These are phyloP conservation scores for Hibiscus syriacus DNA, from an alignment of 345 rosid genomes.

Conservation along the genomic window DNA sequence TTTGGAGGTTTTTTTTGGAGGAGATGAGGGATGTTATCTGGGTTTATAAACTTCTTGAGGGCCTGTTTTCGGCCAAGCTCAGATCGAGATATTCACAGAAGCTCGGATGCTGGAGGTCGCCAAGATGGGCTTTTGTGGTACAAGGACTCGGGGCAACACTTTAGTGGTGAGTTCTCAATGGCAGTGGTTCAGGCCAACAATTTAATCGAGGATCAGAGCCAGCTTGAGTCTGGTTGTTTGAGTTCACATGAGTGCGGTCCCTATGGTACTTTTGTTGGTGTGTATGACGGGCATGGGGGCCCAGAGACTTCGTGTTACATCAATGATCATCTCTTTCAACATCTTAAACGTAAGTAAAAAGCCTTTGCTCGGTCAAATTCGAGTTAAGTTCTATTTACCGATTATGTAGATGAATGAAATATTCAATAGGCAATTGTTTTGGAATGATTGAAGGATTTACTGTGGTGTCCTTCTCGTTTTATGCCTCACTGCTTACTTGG, in stretches of 20 bases:
- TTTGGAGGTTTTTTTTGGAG: constrained; percentile 44
- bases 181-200: constrained; percentile 89
- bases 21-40: constrained; percentile 97
- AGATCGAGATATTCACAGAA: constrained; percentile 41
- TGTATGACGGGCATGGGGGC: constrained; percentile 87
- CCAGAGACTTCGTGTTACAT: constrained; percentile 80
- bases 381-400: neutral
- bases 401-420: neutral
- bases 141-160: constrained; percentile 65
- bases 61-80: constrained; percentile 85
- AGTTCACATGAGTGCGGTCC: constrained; percentile 49
- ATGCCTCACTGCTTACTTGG: neutral
- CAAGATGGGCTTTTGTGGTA: constrained; percentile 83
- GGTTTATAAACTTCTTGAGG: constrained; percentile 63
- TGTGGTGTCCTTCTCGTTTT: neutral
- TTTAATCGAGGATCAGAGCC: constrained; percentile 88
- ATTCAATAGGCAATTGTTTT: neutral
- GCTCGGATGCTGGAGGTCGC: constrained; percentile 61
- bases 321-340: constrained; percentile 66
- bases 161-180: constrained; percentile 82
- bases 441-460: neutral
- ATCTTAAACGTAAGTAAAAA: constrained; percentile 58
- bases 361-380: neutral
- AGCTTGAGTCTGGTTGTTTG: constrained; percentile 73
- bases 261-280: constrained; percentile 76